Evolutionary conservation across 2,329 filamentous ascomycete species (phyloP).

Genomic region (Diaporthe sp.): DNA sequence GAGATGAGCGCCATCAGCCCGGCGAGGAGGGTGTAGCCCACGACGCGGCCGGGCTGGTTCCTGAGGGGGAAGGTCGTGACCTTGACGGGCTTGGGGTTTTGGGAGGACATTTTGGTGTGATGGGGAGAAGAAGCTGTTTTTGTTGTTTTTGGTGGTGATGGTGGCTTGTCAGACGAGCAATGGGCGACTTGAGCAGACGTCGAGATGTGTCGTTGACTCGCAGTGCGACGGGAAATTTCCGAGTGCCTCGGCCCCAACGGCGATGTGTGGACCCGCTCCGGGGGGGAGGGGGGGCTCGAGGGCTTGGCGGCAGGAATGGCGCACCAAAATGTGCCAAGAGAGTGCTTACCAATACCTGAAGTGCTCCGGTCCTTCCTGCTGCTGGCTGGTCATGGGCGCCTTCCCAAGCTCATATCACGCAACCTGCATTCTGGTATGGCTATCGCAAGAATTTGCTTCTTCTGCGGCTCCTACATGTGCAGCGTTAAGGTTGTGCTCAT

Average conservation of each 20-base stretch:
- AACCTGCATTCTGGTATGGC: too few species aligned
- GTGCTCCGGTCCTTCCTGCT: neutral
- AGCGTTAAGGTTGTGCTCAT: too few species aligned
- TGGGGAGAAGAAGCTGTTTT: neutral
- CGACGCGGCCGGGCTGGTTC: conserved; percentile 8
- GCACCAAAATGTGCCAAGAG: neutral
- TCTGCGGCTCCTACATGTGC: neutral
- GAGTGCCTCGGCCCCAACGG: neutral
- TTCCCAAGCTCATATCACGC: neutral
- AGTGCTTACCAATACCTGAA: neutral
- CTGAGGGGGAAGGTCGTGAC: conserved; percentile 37
- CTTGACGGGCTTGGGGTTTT: conserved; percentile 28
- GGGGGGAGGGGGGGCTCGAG: neutral
- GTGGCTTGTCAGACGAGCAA: neutral
- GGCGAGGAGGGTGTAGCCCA: conserved; percentile 7
- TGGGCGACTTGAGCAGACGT: neutral
- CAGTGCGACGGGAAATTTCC: neutral
- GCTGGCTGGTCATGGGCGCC: too few species aligned
- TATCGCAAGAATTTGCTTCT: neutral
- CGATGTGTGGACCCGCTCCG: neutral
- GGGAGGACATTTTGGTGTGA: neutral
- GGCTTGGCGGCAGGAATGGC: neutral
- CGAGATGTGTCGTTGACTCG: neutral
- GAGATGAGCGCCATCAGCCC: conserved; percentile 12
- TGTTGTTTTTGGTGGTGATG: neutral